Evolutionary conservation across 2,329 filamentous ascomycete species (phyloP).

Genomic region (Sordariomycetes sp.): DNA sequence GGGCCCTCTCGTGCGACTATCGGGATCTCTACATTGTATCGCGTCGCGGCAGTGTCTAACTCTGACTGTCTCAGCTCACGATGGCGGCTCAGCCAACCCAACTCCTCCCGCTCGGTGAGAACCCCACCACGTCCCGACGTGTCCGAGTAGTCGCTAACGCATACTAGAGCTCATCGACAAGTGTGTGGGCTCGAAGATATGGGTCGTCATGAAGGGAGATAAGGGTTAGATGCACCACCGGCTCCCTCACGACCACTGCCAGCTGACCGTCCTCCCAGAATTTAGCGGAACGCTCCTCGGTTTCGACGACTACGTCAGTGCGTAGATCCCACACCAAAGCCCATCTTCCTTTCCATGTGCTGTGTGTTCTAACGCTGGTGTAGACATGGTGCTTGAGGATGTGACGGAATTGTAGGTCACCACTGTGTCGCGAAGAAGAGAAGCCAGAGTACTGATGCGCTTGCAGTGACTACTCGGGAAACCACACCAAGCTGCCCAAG

Average conservation of each 20-base stretch:
- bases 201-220: slow-evolving; percentile 99
- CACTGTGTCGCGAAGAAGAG: too few species aligned
- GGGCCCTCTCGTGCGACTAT: neutral
- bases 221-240: slow-evolving; percentile 53
- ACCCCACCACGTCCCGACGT: neutral
- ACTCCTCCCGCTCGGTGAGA: slow-evolving; percentile 55
- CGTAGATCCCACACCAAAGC: slow-evolving; percentile 29
- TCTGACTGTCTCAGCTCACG: neutral
- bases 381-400: slow-evolving; percentile 97
- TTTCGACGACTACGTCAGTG: slow-evolving; percentile 99
- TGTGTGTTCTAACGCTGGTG: slow-evolving; percentile 10
- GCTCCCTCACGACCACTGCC: neutral
- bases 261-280: slow-evolving; percentile 40
- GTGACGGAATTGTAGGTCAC: slow-evolving; percentile 80
- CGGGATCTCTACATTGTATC: neutral
- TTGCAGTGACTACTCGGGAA: slow-evolving; percentile 74
- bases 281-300: slow-evolving; percentile 90
- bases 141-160: neutral
- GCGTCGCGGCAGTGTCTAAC: neutral
- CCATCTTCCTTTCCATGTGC: neutral
- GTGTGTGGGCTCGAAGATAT: slow-evolving; percentile 93
- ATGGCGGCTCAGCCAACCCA: slow-evolving; percentile 50
- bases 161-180: slow-evolving; percentile 88
- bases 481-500: slow-evolving; percentile 81
- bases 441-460: neutral